Evolutionary conservation across 2,329 filamentous ascomycete genomes (phyloP).

Genomic region (Myriosclerotinia scirpicola): DNA sequence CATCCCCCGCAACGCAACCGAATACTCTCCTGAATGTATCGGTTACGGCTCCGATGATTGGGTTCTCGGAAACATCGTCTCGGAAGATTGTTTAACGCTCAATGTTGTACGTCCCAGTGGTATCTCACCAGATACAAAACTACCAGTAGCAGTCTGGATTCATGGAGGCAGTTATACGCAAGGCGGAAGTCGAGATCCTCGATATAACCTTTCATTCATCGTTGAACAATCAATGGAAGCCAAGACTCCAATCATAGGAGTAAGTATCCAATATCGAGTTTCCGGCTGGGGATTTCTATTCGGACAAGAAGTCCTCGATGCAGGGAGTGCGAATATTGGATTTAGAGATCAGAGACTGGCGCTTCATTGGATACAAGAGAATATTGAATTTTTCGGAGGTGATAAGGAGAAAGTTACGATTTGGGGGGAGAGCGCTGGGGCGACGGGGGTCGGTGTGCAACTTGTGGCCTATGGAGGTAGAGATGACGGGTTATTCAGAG

Average conservation of each 20-base stretch:
- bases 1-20: conserved; percentile 35
- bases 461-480: conserved; percentile 50
- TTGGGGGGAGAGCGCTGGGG: conserved; percentile 49
- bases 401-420: conserved; percentile 45
- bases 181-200: conserved; percentile 45
- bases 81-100: conserved; percentile 25
- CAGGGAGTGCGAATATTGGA: conserved; percentile 49
- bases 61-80: conserved; percentile 19
- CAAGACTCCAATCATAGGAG: conserved; percentile 47
- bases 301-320: conserved; percentile 41
- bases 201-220: conserved; percentile 60
- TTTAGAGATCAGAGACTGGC: conserved; percentile 46
- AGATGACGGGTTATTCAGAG: conserved; percentile 55
- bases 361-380: conserved; percentile 47
- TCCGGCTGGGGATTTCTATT: conserved; percentile 49
- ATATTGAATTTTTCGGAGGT: conserved; percentile 46
- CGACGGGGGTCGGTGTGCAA: conserved; percentile 47
- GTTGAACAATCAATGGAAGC: conserved; percentile 47
- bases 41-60: conserved; percentile 21
- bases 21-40: conserved; percentile 21
- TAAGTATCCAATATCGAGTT: conserved; percentile 49
- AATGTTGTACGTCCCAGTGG: conserved; percentile 45
- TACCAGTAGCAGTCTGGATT: conserved; percentile 57
- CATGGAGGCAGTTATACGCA: conserved; percentile 43
- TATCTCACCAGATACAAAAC: conserved; percentile 35